Percentiles rank a stretch among this genome's conserved stretches.
Conservation (phyloP, 1,284 basidiomycete genomes). For the Testicularia cyperi region DNA sequence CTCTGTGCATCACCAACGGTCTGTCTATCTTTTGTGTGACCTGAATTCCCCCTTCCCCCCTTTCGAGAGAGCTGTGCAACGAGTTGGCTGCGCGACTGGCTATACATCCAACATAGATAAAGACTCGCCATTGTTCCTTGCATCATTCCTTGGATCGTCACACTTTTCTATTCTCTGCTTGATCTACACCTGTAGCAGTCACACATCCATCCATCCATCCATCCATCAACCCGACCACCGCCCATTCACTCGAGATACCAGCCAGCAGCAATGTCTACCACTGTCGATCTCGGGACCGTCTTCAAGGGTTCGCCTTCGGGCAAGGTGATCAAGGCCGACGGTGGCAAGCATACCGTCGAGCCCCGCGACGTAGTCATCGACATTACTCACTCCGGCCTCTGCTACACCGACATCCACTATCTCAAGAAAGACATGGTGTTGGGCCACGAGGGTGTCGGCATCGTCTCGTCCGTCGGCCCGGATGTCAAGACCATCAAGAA, state of each 20-base stretch:
- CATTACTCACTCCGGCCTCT: conserved; percentile 54
- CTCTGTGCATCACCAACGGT: too few relatives aligned
- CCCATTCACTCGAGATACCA: too few relatives aligned
- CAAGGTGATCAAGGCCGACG: conserved; percentile 45
- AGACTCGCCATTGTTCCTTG: too few relatives aligned
- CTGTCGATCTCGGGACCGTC: conserved; percentile 45
- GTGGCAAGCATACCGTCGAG: conserved; percentile 18
- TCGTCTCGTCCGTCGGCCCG: conserved; percentile 51
- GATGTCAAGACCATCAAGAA: conserved; percentile 42
- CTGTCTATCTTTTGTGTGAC: too few relatives aligned
- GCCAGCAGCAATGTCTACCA: conserved; percentile 6
- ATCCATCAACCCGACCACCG: background rate
- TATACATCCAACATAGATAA: too few relatives aligned
- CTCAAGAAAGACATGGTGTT: conserved; percentile 48
- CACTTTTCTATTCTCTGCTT: too few relatives aligned
- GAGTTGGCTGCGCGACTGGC: too few relatives aligned
- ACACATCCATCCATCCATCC: background rate
- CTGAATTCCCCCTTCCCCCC: too few relatives aligned
- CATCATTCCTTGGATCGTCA: too few relatives aligned
- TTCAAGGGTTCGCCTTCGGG: conserved; percentile 52
- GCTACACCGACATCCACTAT: conserved; percentile 52
- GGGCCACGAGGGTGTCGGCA: conserved; percentile 56
- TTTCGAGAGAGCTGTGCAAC: too few relatives aligned
- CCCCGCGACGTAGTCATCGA: conserved; percentile 51
- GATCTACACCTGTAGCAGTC: too few relatives aligned